These are phyloP conservation scores for Coemansia furcata DNA, from an alignment of 192 early-diverging fungal genomes.

Conservation along the genomic window DNA sequence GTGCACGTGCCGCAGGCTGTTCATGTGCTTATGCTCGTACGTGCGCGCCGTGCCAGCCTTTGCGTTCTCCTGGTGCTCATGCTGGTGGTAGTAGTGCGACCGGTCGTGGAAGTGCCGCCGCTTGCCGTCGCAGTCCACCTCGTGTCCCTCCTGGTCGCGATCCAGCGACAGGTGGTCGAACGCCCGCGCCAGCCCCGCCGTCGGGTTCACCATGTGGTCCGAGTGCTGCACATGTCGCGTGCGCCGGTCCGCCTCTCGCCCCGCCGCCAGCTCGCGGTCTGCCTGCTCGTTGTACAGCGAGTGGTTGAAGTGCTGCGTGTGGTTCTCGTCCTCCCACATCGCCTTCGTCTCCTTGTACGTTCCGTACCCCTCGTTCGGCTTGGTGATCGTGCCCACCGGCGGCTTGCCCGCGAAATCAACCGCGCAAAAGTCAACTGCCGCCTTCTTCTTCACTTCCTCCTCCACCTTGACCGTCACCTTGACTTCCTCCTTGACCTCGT, in stretches of 20 bases:
- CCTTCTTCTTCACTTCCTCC: constrained; percentile 39
- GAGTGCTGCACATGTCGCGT: constrained; percentile 54
- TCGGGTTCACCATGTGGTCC: constrained; percentile 53
- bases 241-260: constrained; percentile 44
- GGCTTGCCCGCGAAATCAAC: constrained; percentile 45
- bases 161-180: constrained; percentile 55
- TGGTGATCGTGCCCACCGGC: constrained; percentile 45
- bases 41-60: constrained; percentile 50
- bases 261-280: constrained; percentile 44
- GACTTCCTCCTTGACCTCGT: constrained; percentile 34
- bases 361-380: constrained; percentile 55
- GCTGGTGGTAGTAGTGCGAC: constrained; percentile 57
- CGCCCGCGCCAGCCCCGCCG: constrained; percentile 48
- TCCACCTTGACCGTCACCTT: constrained; percentile 46
- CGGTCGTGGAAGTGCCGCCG: constrained; percentile 52
- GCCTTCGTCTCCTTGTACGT: constrained; percentile 57
- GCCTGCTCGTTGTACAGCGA: constrained; percentile 57
- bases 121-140: constrained; percentile 52
- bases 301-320: constrained; percentile 57
- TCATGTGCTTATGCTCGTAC: constrained; percentile 59
- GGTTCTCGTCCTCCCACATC: constrained; percentile 56
- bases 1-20: constrained; percentile 52
- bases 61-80: constrained; percentile 57
- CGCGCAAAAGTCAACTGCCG: constrained; percentile 44
- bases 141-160: constrained; percentile 54